Evolutionary conservation across 176 grass and related monocot genomes (phyloP).

Genomic region (Oryza longistaminata): DNA sequence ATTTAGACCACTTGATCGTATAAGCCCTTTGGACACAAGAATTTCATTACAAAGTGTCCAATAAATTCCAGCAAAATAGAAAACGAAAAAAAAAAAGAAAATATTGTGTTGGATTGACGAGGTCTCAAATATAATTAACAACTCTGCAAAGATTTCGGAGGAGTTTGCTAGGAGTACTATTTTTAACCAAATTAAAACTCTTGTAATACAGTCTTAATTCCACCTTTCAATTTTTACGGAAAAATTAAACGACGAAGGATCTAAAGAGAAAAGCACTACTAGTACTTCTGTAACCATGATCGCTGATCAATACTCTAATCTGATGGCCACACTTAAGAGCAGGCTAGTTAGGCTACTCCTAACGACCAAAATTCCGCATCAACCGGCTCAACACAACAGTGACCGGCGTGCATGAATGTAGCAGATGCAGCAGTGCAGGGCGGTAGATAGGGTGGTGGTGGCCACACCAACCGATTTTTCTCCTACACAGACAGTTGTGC

Average conservation of each 20-base stretch:
- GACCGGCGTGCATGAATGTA: neutral
- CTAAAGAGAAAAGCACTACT: too few relatives aligned
- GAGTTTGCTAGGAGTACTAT: neutral
- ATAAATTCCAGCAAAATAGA: neutral
- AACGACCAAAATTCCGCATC: neutral
- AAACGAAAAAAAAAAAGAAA: too few relatives aligned
- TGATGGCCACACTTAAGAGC: too few relatives aligned
- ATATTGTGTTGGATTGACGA: too few relatives aligned
- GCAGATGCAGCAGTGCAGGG: neutral
- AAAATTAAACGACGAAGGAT: neutral
- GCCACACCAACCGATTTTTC: constrained; percentile 16
- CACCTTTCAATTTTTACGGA: neutral
- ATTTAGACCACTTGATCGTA: neutral
- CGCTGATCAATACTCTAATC: too few relatives aligned
- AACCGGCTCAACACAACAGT: neutral
- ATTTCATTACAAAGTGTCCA: neutral
- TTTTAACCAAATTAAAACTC: neutral
- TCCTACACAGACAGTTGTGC: neutral
- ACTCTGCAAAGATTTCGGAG: neutral
- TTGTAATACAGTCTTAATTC: neutral
- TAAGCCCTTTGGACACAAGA: neutral
- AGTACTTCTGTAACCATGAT: too few relatives aligned
- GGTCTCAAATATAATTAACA: too few relatives aligned
- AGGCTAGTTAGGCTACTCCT: neutral
- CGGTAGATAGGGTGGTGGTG: neutral